Base-by-base conservation (phyloP, 2,329 filamentous ascomycete species). In the Cadophora malorum region DNA sequence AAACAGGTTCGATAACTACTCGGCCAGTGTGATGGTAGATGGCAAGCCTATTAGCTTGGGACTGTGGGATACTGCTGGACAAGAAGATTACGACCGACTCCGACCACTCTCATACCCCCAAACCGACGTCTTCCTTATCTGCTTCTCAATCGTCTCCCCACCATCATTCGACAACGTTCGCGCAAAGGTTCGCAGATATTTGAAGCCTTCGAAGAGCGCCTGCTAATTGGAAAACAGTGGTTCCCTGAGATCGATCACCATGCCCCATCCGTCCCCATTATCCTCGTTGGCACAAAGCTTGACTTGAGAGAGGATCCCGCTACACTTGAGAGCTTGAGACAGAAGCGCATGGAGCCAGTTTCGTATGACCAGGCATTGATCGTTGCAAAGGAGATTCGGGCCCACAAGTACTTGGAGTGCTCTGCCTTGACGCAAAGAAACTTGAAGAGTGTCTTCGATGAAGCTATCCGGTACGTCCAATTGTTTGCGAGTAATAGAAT, bases 91-190 rank as follows among this genome's bases (percentile, higher is more conserved):
- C 84, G 95, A 98, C 80, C 88, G 95, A 81, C 86, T 98, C 79
- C 90, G 95, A 77, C 95, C 95, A 70, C 89, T 99, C 69, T 98
- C 95, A 52, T 99, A 98, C 82, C 96, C 96, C 12, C 95, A 99
- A 84, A 98, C 96, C 69, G 96, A 99, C 78, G 96, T 98, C 60
- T 98, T 98, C 82, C 85, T 98, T 74, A 97, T 98, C 79, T 98
- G 95, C 83, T 98, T 98, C 83, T 97, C 94, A 73, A 96, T 98
- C 78, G 94, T 97, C 82, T 96, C 92, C 88, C 95, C 95, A 60
- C 93, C 96, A 25, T 97, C 95, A 38, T 98, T 97, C 78, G 96
- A 98, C 83, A 99, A 99, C 88, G 95, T 99, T 79, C 96, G 94
- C 83, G 94, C 94, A 70, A 99, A 98, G 91, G 94, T 97, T 84